phyloP scores from a whole-genome alignment of 2,329 filamentous ascomycete genomes.

The Zasmidium citrigriseum region DNA sequence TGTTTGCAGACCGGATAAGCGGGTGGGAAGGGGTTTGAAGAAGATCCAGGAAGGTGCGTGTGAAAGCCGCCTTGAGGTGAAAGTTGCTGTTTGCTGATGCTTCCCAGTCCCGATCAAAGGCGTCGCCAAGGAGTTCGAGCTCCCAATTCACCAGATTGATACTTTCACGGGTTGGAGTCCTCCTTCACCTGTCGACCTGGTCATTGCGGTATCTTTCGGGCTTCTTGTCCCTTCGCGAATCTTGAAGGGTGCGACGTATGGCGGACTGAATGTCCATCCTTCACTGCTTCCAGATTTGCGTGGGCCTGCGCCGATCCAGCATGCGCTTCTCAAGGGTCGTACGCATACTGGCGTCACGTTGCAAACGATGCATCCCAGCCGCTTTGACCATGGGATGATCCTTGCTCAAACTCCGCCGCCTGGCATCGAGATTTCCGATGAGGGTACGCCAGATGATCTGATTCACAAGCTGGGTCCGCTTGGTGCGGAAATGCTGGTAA shows the following conservation, averaged over 20 bases:
- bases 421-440: constrained; percentile 52
- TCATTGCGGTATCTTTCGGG: constrained; percentile 93
- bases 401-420: constrained; percentile 65
- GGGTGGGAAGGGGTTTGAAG: constrained; percentile 68
- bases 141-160: constrained; percentile 73
- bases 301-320: constrained; percentile 83
- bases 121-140: constrained; percentile 62
- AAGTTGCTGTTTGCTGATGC: neutral
- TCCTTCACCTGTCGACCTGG: constrained; percentile 64
- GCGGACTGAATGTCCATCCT: constrained; percentile 90
- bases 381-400: constrained; percentile 78
- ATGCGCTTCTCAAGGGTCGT: constrained; percentile 69
- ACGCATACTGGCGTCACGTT: constrained; percentile 73
- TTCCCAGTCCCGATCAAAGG: constrained; percentile 61
- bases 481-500: constrained; percentile 72
- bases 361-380: constrained; percentile 76
- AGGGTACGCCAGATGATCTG: constrained; percentile 53
- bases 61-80: neutral
- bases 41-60: constrained; percentile 63
- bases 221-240: constrained; percentile 81
- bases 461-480: constrained; percentile 58
- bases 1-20: constrained; percentile 77
- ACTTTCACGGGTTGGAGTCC: constrained; percentile 83
- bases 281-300: constrained; percentile 77
- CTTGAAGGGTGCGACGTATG: constrained; percentile 70